Percentiles rank a stretch among this genome's conserved stretches.
These are phyloP conservation scores for Actinomortierella wolfii DNA, from an alignment of 371 early-diverging fungal genomes.

Conservation along the genomic window DNA sequence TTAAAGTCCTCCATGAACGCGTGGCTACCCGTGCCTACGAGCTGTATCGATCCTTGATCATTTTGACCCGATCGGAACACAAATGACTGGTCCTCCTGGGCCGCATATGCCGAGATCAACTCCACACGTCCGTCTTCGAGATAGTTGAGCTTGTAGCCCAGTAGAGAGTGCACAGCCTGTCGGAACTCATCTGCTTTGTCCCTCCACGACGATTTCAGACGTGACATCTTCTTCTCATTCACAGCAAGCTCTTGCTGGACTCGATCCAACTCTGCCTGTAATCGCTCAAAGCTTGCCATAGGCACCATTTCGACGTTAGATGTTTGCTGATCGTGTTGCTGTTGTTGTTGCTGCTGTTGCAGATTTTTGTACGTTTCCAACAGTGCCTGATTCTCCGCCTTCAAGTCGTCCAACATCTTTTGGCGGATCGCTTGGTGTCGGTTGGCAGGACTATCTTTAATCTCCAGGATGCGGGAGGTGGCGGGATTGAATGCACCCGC, in stretches of 20 bases:
- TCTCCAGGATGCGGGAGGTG: conserved; percentile 65
- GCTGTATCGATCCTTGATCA: conserved; percentile 62
- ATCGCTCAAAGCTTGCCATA: conserved; percentile 54
- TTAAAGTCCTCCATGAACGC: conserved; percentile 57
- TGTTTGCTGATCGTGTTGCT: neutral
- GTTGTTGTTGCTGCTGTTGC: conserved; percentile 29
- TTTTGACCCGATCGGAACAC: conserved; percentile 64
- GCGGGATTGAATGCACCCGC: conserved; percentile 67
- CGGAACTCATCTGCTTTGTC: conserved; percentile 68
- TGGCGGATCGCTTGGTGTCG: conserved; percentile 68
- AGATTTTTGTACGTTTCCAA: conserved; percentile 36
- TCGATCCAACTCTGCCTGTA: conserved; percentile 57
- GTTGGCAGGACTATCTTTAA: conserved; percentile 77
- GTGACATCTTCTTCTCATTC: conserved; percentile 64
- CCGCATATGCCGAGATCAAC: conserved; percentile 66
- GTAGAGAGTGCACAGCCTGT: conserved; percentile 66
- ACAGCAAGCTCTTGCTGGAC: conserved; percentile 52
- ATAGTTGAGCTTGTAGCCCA: conserved; percentile 80
- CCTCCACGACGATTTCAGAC: conserved; percentile 65
- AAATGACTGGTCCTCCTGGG: conserved; percentile 62
- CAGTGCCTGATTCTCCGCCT: conserved; percentile 62
- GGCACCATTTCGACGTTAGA: conserved; percentile 50
- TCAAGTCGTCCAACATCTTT: conserved; percentile 59
- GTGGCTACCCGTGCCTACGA: conserved; percentile 67
- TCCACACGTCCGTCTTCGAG: conserved; percentile 71